Base-by-base conservation (phyloP, 805 yeast genomes). In the Saccharomyces eubayanus region DNA sequence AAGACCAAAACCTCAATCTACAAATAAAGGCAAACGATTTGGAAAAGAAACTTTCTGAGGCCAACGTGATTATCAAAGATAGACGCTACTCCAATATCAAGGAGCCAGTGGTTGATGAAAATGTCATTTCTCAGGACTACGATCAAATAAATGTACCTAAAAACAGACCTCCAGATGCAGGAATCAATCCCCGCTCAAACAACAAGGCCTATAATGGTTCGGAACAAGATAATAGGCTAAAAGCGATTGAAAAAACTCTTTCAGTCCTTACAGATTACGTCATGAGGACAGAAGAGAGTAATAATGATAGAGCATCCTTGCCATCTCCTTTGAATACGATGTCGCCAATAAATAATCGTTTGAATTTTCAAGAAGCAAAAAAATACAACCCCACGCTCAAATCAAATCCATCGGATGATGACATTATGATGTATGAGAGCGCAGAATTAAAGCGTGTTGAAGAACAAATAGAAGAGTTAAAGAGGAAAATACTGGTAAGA, bases 391-490 rank as follows among this genome's bases (percentile, higher is more conserved):
- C 40, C 10, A 21, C 28, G 8, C 10, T 27, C 27, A 28, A 27
- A 16, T n/a, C 29, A 21, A 16, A 46, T 20, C 66, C 66, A 16
- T 55, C 62, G 2, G 75, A 72, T 31, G 68, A 65, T 49, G 74
- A 71, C 41, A 66, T 71, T 47, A 58, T 72, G 49, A 53, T 67
- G 21, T 62, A 60, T 50, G 75, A 72, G 50, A 69, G 72, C 21
- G 57, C 59, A 24, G 76, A 72, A 50, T 59, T 73, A 28, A 64
- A 64, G 48, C 61, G 61, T 29, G 56, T 73, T 40, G 70, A 72
- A 50, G 62, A 61, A 8, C 69, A 70, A 50, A 68, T 73, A n/a
- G 63, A 61, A 28, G 57, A 63, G 2, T 59, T 70, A 29, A 67
- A 66, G 40, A 56, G 65, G n/a, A 68, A 65, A 48, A 59, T 73